Conservation (phyloP, 176 grass and related monocot species). For the Juncus inflexus region DNA sequence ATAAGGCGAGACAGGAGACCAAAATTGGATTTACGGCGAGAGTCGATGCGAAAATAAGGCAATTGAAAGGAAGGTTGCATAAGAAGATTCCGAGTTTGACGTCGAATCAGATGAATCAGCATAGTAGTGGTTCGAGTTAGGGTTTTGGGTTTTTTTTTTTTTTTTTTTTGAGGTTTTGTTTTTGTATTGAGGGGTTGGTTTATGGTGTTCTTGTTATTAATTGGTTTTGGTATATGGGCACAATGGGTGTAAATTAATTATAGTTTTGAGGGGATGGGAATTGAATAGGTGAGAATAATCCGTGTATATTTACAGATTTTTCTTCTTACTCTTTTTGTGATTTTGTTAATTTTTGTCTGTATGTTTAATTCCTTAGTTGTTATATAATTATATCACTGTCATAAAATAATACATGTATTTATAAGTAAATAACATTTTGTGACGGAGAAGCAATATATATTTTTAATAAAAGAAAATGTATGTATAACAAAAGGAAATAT, state of each 20-base stretch:
- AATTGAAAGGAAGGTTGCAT: conserved; percentile 72
- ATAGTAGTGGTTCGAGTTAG: conserved; percentile 34
- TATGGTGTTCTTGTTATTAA: conserved; percentile 38
- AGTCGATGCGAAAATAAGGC: conserved; percentile 88
- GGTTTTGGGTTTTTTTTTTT: conserved; percentile 28
- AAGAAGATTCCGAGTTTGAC: conserved; percentile 58
- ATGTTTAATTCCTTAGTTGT: neutral
- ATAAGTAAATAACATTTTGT: no score
- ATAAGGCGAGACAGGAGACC: conserved; percentile 73
- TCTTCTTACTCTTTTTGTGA: conserved; percentile 19
- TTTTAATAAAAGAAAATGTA: no score
- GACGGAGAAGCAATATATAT: no score
- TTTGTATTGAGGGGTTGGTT: conserved; percentile 11
- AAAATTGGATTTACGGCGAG: conserved; percentile 94
- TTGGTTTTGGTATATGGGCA: conserved; percentile 34
- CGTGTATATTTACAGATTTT: conserved; percentile 78
- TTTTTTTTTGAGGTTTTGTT: conserved; percentile 32
- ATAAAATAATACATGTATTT: no score
- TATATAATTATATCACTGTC: no score
- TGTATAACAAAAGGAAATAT: no score
- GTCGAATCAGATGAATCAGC: conserved; percentile 49
- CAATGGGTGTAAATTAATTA: conserved; percentile 66
- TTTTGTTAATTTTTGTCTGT: conserved; percentile 1
- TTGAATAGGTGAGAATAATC: conserved; percentile 42
- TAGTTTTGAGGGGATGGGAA: conserved; percentile 42